Base-by-base conservation (phyloP, 176 grass and related monocot genomes). In the Cenchrus americanus region DNA sequence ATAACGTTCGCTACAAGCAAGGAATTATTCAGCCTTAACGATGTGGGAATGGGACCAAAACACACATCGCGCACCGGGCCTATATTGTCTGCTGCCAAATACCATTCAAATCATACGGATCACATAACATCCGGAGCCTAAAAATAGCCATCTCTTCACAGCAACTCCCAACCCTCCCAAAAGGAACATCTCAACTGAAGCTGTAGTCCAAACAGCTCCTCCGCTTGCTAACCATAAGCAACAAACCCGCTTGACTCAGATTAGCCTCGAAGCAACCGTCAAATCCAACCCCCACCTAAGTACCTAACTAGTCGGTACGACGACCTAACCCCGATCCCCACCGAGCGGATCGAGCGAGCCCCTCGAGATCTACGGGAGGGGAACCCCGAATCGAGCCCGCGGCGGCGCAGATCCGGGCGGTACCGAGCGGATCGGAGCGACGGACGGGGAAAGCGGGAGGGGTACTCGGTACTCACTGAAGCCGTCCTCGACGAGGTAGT, bases 401-500 rank as follows among this genome's bases (percentile, higher is more conserved):
- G 23, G 62, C 55, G 21, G 6, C 14, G 65, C 48, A 50, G 83
- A 90, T 90, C 88, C 59, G 59, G 23, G 10, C 47, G 53, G 55
- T 19, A 6, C 14, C 27, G 19, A 0, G 19, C 71, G 44, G 54
- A 40, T 49, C 63, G 30, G 58, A 13, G 14, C 65, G 41, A 34
- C 18, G 30, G 8, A 63, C 66, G 26, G 63, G 75, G 65, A 27
- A 47, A 61, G 1, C 63, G 11, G 14, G 30, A 2, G 24, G 34
- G 34, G 34, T 37, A 37, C 34, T 37, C 22, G n/a, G 6, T 19
- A 77, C 92, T 94, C 58, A 97, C 94, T 94, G 89, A 86, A 97
- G 23, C 94, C 94, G 75, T 97, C 94, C 87, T 94, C 94, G 14
- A 97, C 94, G 85, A 97, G 94, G 83, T 92, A 97, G 86, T 97